Evolutionary conservation across 106 monocot species (phyloP).

Genomic region (Allium sativum): DNA sequence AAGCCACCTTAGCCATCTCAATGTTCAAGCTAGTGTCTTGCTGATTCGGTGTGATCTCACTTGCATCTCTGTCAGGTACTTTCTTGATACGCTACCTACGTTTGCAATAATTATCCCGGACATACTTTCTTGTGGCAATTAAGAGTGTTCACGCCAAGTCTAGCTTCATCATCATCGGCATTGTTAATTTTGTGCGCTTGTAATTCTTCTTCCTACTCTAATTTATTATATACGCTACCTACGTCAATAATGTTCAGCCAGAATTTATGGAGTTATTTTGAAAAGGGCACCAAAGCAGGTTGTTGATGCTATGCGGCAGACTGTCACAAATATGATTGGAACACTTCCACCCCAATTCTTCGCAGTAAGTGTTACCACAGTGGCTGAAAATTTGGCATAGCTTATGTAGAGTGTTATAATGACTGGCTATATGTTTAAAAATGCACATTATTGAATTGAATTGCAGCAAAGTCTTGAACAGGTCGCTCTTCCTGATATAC

Average conservation of each 20-base stretch:
- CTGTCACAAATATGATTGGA: conserved; percentile 67
- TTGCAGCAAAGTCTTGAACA: conserved; percentile 80
- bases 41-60: too few species aligned
- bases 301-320: conserved; percentile 98
- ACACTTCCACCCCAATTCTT: conserved; percentile 70
- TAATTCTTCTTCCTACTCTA: too few species aligned
- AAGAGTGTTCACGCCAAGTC: too few species aligned
- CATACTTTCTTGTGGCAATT: too few species aligned
- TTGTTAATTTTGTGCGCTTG: too few species aligned
- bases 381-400: conserved; percentile 97
- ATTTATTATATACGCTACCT: too few species aligned
- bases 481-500: conserved; percentile 60
- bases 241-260: conserved; percentile 81
- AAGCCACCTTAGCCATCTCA: too few species aligned
- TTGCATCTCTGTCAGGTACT: too few species aligned
- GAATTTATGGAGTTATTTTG: conserved; percentile 90
- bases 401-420: conserved; percentile 98
- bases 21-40: too few species aligned
- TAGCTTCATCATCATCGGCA: too few species aligned
- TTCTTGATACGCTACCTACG: too few species aligned
- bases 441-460: conserved; percentile 86
- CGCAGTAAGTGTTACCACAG: conserved; percentile 78
- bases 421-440: conserved; percentile 99
- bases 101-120: too few species aligned
- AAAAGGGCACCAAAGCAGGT: conserved; percentile 90